Evolutionary conservation across 257 asterid genomes (phyloP).

Genomic region (Solanum chmielewskii): DNA sequence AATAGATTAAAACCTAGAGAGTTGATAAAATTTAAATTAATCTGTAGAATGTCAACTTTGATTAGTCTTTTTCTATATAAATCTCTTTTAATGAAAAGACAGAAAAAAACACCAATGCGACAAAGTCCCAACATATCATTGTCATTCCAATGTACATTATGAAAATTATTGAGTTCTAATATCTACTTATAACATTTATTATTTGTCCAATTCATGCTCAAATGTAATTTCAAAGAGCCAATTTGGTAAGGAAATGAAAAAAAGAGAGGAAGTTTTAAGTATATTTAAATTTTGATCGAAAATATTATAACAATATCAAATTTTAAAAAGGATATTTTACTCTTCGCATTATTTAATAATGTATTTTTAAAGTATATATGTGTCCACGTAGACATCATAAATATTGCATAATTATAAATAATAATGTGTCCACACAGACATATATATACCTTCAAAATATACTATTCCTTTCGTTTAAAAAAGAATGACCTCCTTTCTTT

Average conservation of each 20-base stretch:
- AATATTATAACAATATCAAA: fast-evolving
- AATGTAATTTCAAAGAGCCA: background rate
- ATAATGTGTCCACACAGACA: too few species aligned
- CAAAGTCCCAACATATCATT: background rate
- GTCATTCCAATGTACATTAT: background rate
- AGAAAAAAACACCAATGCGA: background rate
- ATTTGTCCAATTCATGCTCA: background rate
- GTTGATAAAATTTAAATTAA: background rate
- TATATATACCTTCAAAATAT: too few species aligned
- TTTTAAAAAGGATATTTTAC: too few species aligned
- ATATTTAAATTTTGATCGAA: too few species aligned
- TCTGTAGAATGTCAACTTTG: background rate
- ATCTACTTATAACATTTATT: background rate
- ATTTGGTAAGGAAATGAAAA: background rate
- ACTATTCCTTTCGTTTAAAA: too few species aligned
- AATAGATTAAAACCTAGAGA: background rate
- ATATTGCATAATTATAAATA: too few species aligned
- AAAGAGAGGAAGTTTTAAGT: fast-evolving
- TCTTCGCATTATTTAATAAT: too few species aligned
- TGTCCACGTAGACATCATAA: too few species aligned
- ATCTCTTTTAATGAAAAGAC: background rate
- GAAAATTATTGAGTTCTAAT: background rate
- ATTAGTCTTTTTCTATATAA: background rate
- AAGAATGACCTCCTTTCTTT: too few species aligned
- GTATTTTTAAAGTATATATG: too few species aligned